Percentiles rank a stretch among this genome's conserved stretches.
These are phyloP conservation scores for Scopulariopsis brevicaulis DNA, from an alignment of 2,329 filamentous ascomycete species.

Conservation along the genomic window DNA sequence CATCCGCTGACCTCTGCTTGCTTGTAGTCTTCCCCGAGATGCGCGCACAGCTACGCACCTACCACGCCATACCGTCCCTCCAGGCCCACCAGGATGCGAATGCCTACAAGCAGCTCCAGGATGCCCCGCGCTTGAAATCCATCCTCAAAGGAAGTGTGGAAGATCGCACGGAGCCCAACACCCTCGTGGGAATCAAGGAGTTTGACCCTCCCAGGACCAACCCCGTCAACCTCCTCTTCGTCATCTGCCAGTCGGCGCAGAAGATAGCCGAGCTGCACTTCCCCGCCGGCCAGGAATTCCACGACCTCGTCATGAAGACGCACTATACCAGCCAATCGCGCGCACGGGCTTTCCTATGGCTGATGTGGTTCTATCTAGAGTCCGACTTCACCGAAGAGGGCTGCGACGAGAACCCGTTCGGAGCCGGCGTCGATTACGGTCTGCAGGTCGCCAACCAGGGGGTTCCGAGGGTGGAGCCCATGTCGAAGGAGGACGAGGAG, in stretches of 20 bases:
- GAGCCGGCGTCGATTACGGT: slow-evolving; percentile 54
- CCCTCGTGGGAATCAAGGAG: slow-evolving; percentile 70
- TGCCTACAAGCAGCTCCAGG: slow-evolving; percentile 95
- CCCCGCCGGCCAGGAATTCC: slow-evolving; percentile 74
- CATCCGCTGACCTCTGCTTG: slow-evolving; percentile 7
- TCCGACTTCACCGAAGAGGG: slow-evolving; percentile 87
- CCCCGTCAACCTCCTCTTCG: slow-evolving; percentile 92
- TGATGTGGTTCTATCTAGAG: slow-evolving; percentile 99
- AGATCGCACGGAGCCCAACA: slow-evolving; percentile 72
- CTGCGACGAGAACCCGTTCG: slow-evolving; percentile 85
- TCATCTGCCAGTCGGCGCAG: slow-evolving; percentile 79
- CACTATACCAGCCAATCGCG: slow-evolving; percentile 72
- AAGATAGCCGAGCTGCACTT: slow-evolving; percentile 94
- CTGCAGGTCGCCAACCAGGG: slow-evolving; percentile 55
- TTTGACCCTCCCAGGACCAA: slow-evolving; percentile 66
- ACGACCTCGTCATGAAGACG: slow-evolving; percentile 89
- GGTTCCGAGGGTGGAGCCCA: slow-evolving; percentile 53
- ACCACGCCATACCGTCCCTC: slow-evolving; percentile 92
- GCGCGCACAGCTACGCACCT: slow-evolving; percentile 93
- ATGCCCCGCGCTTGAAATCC: slow-evolving; percentile 89
- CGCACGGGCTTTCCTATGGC: slow-evolving; percentile 84
- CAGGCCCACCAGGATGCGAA: slow-evolving; percentile 92
- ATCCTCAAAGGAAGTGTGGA: slow-evolving; percentile 96
- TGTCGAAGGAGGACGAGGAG: slow-evolving; percentile 54
- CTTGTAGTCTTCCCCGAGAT: slow-evolving; percentile 90